Conservation (phyloP, 2,329 filamentous ascomycete species). For the Helicocarpus griseus region DNA sequence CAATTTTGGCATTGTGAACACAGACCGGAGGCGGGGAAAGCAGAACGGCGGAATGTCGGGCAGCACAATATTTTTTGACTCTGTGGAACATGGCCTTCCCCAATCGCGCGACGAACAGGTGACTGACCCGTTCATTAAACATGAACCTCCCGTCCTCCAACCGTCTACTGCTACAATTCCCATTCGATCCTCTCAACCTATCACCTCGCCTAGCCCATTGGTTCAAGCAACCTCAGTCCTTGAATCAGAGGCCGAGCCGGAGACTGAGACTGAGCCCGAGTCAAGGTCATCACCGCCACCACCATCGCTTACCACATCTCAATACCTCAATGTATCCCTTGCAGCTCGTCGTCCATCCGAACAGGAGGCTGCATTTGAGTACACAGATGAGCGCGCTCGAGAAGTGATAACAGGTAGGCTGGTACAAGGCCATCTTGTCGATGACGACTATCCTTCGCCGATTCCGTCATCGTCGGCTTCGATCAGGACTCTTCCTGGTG, state of each 20-base stretch:
- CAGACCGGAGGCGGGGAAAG: constrained; percentile 44
- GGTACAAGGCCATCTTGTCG: constrained; percentile 88
- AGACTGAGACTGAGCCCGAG: too few species aligned
- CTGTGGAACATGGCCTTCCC: constrained; percentile 37
- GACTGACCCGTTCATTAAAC: not conserved
- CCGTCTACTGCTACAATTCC: not conserved
- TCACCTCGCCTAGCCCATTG: not conserved
- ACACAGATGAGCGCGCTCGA: constrained; percentile 69
- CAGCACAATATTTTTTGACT: constrained; percentile 67
- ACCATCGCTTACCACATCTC: not conserved
- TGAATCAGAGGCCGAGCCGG: not conserved
- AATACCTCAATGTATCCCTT: not conserved
- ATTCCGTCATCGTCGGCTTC: constrained; percentile 43
- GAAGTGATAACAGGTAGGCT: constrained; percentile 89
- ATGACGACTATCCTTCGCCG: constrained; percentile 82
- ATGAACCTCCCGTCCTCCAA: not conserved
- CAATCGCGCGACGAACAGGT: constrained; percentile 12
- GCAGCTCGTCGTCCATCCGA: constrained; percentile 33
- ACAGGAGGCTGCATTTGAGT: constrained; percentile 41
- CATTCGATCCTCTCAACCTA: not conserved
- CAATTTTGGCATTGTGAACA: constrained; percentile 84
- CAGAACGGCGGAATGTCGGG: constrained; percentile 55
- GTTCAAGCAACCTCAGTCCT: not conserved
- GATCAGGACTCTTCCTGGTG: constrained; percentile 44
- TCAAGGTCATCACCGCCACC: not conserved